These are phyloP conservation scores for Digitaria exilis DNA, from an alignment of 202 grass and related monocot species.

Conservation along the genomic window DNA sequence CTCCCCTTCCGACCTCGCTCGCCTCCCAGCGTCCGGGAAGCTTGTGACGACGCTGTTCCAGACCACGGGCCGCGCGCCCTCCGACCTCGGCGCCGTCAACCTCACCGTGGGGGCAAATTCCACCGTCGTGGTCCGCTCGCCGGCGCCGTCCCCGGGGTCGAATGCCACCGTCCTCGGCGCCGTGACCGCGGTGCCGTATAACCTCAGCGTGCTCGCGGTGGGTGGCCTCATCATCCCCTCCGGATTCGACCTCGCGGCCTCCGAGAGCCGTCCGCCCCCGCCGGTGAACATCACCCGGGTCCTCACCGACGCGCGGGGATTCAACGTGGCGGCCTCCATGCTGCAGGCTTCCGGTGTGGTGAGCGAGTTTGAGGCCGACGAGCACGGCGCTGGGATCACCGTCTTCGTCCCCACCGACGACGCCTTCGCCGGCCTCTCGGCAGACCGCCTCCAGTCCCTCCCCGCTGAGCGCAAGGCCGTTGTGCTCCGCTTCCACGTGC, in stretches of 20 bases:
- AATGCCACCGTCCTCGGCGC: constrained; percentile 75
- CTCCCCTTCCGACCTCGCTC: constrained; percentile 64
- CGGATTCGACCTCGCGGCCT: constrained; percentile 85
- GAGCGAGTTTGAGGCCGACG: constrained; percentile 73
- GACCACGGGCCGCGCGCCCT: constrained; percentile 74
- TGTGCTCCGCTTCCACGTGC: constrained; percentile 95
- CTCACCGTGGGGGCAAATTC: constrained; percentile 47
- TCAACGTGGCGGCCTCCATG: constrained; percentile 92
- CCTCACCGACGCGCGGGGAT: constrained; percentile 70
- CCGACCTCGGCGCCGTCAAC: constrained; percentile 81
- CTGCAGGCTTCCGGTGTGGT: constrained; percentile 85
- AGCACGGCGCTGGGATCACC: constrained; percentile 87
- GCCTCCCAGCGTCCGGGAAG: constrained; percentile 59
- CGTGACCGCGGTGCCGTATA: constrained; percentile 74
- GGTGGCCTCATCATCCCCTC: constrained; percentile 69
- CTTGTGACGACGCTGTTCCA: constrained; percentile 85
- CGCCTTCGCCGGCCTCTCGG: constrained; percentile 76
- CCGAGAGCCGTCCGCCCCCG: constrained; percentile 57
- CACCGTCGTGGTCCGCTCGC: constrained; percentile 68
- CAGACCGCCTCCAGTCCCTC: constrained; percentile 78
- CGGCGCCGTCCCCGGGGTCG: constrained; percentile 48
- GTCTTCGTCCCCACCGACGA: constrained; percentile 94
- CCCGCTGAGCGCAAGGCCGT: constrained; percentile 77
- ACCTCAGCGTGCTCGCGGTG: constrained; percentile 82
- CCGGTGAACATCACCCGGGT: constrained; percentile 83